phyloP scores from a whole-genome alignment of 2,329 filamentous ascomycete species.

The Neofusicoccum parvum region DNA sequence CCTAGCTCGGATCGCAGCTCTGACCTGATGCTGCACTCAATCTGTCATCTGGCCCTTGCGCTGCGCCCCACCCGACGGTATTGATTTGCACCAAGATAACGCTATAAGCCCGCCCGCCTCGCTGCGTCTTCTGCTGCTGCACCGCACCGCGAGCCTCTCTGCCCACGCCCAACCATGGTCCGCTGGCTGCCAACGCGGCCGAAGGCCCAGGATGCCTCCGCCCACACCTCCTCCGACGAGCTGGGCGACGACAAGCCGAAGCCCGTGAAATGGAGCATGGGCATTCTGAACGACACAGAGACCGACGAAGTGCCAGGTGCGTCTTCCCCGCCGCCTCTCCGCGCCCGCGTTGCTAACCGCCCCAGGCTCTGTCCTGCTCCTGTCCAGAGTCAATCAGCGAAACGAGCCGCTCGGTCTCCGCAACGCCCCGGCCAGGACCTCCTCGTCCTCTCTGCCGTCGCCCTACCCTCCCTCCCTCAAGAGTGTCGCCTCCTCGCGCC shows the following conservation, averaged over 20 bases:
- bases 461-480: slow-evolving; percentile 30
- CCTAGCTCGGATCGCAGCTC: not conserved
- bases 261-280: slow-evolving; percentile 60
- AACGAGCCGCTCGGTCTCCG: slow-evolving; percentile 65
- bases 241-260: not conserved
- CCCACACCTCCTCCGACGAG: not conserved
- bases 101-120: not conserved
- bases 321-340: slow-evolving; percentile 26
- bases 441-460: slow-evolving; percentile 57
- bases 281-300: slow-evolving; percentile 77
- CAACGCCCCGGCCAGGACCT: slow-evolving; percentile 63
- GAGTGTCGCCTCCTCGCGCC: slow-evolving; percentile 21
- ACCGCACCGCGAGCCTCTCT: not conserved
- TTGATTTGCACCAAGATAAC: not conserved
- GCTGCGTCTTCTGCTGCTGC: not conserved
- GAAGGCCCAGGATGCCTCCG: not conserved
- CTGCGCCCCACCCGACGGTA: not conserved
- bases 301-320: slow-evolving; percentile 87
- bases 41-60: not conserved
- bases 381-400: slow-evolving; percentile 57
- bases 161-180: not conserved
- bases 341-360: not conserved
- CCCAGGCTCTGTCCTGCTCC: slow-evolving; percentile 61
- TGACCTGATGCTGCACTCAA: not conserved
- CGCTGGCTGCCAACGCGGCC: slow-evolving; percentile 9